These are phyloP conservation scores for Pezicula neosporulosa DNA, from an alignment of 2,329 filamentous ascomycete species.

Conservation along the genomic window DNA sequence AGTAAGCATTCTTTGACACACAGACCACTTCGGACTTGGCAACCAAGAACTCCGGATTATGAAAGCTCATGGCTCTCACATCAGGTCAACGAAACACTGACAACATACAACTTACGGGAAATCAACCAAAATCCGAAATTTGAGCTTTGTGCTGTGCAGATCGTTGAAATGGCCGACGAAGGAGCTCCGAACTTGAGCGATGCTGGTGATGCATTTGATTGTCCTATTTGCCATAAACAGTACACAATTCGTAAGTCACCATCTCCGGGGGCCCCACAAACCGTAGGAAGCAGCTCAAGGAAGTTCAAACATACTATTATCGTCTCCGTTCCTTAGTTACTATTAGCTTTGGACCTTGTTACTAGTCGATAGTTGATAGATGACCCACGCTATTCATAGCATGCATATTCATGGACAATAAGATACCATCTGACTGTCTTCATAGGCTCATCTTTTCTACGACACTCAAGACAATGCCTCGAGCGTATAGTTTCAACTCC, in stretches of 20 bases:
- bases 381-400: too few relatives aligned
- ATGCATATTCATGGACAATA: too few relatives aligned
- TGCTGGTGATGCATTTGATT: neutral
- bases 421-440: neutral
- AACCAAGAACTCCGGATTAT: too few relatives aligned
- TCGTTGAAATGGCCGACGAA: neutral
- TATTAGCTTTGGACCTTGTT: neutral
- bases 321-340: neutral
- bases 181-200: neutral
- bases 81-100: too few relatives aligned
- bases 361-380: too few relatives aligned
- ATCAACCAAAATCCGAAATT: neutral
- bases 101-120: too few relatives aligned
- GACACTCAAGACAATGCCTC: slow-evolving; percentile 6
- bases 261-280: neutral
- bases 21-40: too few relatives aligned
- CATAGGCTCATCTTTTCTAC: slow-evolving; percentile 2
- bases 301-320: neutral
- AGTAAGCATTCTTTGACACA: too few relatives aligned
- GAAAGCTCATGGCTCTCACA: too few relatives aligned
- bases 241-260: slow-evolving; percentile 5
- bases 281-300: neutral
- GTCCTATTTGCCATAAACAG: slow-evolving; percentile 5
- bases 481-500: slow-evolving; percentile 6
- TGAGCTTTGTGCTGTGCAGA: neutral